These are phyloP conservation scores for Schwanniomyces sp. DNA, from an alignment of 805 yeast species.

Conservation along the genomic window DNA sequence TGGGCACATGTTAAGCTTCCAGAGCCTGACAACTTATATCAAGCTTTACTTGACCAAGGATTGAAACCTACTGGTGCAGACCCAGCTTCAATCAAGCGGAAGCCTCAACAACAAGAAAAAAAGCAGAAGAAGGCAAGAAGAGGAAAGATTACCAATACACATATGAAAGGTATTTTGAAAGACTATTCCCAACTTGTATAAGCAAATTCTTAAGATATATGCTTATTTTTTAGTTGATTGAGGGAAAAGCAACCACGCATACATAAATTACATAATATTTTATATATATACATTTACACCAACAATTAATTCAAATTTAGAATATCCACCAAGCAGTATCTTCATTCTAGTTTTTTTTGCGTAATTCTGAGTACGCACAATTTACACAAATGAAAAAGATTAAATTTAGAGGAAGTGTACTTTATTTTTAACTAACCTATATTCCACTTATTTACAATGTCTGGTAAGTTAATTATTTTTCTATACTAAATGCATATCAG, in stretches of 20 bases:
- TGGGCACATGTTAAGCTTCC: conserved; percentile 85
- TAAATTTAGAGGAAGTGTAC: neutral
- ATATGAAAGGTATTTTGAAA: conserved; percentile 91
- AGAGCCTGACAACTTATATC: conserved; percentile 76
- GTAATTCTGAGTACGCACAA: neutral
- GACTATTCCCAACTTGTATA: conserved; percentile 60
- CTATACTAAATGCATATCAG: neutral
- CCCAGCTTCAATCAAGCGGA: conserved; percentile 84
- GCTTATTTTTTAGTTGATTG: neutral
- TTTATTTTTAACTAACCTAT: neutral
- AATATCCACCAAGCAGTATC: too few relatives aligned
- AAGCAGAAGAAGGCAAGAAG: conserved; percentile 90
- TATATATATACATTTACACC: too few relatives aligned
- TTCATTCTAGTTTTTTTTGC: neutral
- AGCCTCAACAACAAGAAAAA: conserved; percentile 55
- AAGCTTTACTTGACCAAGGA: conserved; percentile 75
- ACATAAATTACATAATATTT: too few relatives aligned
- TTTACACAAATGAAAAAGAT: neutral
- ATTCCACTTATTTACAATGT: neutral
- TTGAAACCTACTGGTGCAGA: conserved; percentile 97
- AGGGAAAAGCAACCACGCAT: neutral
- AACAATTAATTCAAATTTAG: too few relatives aligned
- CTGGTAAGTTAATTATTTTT: conserved; percentile 1
- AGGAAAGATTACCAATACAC: conserved; percentile 93
- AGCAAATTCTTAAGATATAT: neutral